Evolutionary conservation across 495 filamentous ascomycete genomes (phyloP).

Genomic region (Aspergillus haitiensis): DNA sequence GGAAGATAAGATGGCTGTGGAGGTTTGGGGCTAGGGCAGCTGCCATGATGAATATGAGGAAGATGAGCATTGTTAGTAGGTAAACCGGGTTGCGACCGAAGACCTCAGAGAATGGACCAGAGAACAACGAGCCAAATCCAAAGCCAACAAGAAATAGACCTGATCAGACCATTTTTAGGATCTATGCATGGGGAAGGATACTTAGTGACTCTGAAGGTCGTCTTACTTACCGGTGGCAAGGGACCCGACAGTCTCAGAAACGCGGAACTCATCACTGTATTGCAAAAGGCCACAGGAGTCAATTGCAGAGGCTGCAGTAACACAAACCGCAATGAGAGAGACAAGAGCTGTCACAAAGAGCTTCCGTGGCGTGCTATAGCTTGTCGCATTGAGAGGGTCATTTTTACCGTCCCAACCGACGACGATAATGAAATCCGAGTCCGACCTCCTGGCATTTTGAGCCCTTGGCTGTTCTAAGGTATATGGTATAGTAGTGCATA

Average conservation of each 20-base stretch:
- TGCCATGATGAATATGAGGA: constrained; percentile 55
- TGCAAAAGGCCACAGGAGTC: constrained; percentile 44
- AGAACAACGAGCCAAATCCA: constrained; percentile 52
- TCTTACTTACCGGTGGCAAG: constrained; percentile 25
- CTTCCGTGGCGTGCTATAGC: constrained; percentile 43
- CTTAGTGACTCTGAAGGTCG: too few relatives aligned
- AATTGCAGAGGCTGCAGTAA: constrained; percentile 50
- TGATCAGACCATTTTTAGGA: neutral
- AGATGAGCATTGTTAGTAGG: constrained; percentile 48
- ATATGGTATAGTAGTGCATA: neutral
- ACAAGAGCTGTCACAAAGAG: constrained; percentile 47
- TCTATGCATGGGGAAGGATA: too few relatives aligned
- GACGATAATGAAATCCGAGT: constrained; percentile 6
- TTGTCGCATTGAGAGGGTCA: constrained; percentile 56
- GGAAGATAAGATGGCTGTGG: constrained; percentile 49
- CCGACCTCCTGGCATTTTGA: neutral
- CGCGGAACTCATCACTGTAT: constrained; percentile 49
- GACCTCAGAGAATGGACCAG: constrained; percentile 60
- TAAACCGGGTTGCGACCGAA: constrained; percentile 61
- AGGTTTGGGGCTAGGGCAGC: constrained; percentile 52
- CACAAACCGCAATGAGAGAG: constrained; percentile 50
- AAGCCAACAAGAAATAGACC: constrained; percentile 66
- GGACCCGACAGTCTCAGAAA: constrained; percentile 32
- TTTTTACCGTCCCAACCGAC: constrained; percentile 47
- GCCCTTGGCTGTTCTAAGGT: neutral